These are phyloP conservation scores for Pseudoneurospora amorphoporcata DNA, from an alignment of 495 filamentous ascomycete genomes.

Conservation along the genomic window DNA sequence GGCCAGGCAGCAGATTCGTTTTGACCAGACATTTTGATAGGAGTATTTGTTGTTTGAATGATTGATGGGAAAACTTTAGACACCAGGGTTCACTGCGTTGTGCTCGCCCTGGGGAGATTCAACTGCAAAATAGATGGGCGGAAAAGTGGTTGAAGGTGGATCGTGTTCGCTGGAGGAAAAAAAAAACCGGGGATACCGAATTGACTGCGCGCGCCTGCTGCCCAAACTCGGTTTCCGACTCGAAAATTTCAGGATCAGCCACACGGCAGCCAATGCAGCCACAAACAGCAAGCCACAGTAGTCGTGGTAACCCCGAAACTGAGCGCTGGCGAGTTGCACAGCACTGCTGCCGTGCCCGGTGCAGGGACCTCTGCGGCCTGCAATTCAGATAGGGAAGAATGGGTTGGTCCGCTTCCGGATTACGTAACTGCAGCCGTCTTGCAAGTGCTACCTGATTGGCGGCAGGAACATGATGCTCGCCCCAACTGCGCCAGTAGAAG, in stretches of 20 bases:
- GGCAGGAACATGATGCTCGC: slow-evolving; percentile 11
- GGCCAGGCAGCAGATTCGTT: slow-evolving; percentile 68
- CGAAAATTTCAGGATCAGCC: background rate
- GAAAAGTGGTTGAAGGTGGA: slow-evolving; percentile 1
- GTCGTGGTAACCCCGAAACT: background rate
- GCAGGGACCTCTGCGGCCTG: background rate
- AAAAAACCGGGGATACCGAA: background rate
- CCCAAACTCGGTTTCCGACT: background rate
- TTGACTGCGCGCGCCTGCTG: background rate
- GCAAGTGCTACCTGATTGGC: background rate
- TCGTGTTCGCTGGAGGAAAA: background rate
- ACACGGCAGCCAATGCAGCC: background rate
- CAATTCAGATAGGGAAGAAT: slow-evolving; percentile 6
- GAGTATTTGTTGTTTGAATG: background rate
- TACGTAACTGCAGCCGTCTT: slow-evolving; percentile 15
- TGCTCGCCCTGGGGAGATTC: slow-evolving; percentile 18
- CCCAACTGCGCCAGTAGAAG: slow-evolving; percentile 23
- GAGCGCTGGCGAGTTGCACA: background rate
- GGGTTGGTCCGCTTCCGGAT: slow-evolving; percentile 14
- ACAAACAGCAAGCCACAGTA: background rate
- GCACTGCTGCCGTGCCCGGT: background rate
- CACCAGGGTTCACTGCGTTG: slow-evolving; percentile 24
- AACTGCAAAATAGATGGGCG: background rate
- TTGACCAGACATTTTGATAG: slow-evolving; percentile 34
- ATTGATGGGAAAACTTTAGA: background rate